Conservation (phyloP, 192 early-diverging fungal genomes). For the Linnemannia exigua region DNA sequence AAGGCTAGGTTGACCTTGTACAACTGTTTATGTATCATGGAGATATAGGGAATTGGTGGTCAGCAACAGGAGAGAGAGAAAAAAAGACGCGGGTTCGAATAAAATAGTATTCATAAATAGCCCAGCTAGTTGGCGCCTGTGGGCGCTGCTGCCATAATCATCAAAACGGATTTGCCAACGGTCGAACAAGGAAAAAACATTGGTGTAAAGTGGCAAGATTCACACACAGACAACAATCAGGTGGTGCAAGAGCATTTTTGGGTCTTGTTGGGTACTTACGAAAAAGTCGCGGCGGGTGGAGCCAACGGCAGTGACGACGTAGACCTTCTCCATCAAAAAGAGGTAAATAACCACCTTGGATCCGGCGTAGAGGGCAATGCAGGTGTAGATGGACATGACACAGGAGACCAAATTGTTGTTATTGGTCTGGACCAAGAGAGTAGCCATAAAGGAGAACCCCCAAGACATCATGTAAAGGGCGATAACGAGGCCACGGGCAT, state of each 20-base stretch:
- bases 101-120: not conserved
- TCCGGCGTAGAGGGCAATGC: conserved; percentile 52
- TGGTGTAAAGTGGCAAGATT: not conserved
- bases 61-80: not conserved
- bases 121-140: not conserved
- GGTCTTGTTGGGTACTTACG: conserved; percentile 17
- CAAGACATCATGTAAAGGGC: conserved; percentile 58
- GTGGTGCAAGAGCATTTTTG: not conserved
- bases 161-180: not conserved
- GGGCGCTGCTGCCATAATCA: not conserved
- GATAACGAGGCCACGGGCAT: conserved; percentile 60
- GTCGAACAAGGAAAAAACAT: not conserved
- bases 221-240: not conserved
- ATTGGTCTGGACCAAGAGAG: conserved; percentile 44
- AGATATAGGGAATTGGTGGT: not conserved
- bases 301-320: conserved; percentile 41
- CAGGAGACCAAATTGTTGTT: conserved; percentile 32
- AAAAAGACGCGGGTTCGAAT: not conserved
- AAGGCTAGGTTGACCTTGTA: conserved; percentile 38
- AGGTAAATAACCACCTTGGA: conserved; percentile 62
- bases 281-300: conserved; percentile 30
- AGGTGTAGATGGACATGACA: conserved; percentile 34
- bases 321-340: conserved; percentile 61
- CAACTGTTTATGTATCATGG: conserved; percentile 11
- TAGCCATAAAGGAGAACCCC: conserved; percentile 54